Percentiles rank a stretch among this genome's conserved stretches.
phyloP scores from a whole-genome alignment of 2,329 filamentous ascomycete species.

The Botrytis pseudocinerea region DNA sequence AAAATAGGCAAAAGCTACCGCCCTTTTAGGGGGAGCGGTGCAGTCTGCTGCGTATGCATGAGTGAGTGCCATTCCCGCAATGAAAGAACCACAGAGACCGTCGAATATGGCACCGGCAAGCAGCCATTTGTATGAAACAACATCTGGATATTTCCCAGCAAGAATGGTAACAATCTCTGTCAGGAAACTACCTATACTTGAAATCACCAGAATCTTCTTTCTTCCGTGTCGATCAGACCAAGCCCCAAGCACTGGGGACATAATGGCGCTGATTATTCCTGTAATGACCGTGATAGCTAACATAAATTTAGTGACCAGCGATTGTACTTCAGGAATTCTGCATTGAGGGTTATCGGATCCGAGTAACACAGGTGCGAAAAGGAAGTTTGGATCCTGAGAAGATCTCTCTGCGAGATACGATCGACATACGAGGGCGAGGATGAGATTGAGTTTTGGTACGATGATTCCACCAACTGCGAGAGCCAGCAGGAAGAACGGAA shows the following conservation, averaged over 20 bases:
- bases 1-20: slow-evolving; percentile 84
- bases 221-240: slow-evolving; percentile 87
- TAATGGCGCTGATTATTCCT: slow-evolving; percentile 76
- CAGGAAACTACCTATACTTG: slow-evolving; percentile 71
- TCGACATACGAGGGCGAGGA: slow-evolving; percentile 79
- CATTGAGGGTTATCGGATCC: slow-evolving; percentile 77
- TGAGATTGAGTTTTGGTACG: slow-evolving; percentile 85
- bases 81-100: slow-evolving; percentile 86
- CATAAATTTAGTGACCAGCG: slow-evolving; percentile 74
- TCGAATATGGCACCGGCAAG: slow-evolving; percentile 76
- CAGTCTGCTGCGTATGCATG: slow-evolving; percentile 91
- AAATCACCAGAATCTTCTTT: slow-evolving; percentile 69
- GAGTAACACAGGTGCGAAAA: slow-evolving; percentile 63
- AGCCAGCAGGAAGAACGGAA: slow-evolving; percentile 77
- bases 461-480: slow-evolving; percentile 83
- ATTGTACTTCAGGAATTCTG: slow-evolving; percentile 74
- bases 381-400: slow-evolving; percentile 57
- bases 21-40: slow-evolving; percentile 74
- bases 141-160: slow-evolving; percentile 72
- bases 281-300: slow-evolving; percentile 72
- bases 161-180: slow-evolving; percentile 77
- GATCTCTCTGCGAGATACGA: slow-evolving; percentile 74
- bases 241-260: slow-evolving; percentile 78
- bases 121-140: slow-evolving; percentile 74
- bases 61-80: slow-evolving; percentile 71